phyloP scores from a whole-genome alignment of 2,329 filamentous ascomycete genomes.

The Alternaria longipes region DNA sequence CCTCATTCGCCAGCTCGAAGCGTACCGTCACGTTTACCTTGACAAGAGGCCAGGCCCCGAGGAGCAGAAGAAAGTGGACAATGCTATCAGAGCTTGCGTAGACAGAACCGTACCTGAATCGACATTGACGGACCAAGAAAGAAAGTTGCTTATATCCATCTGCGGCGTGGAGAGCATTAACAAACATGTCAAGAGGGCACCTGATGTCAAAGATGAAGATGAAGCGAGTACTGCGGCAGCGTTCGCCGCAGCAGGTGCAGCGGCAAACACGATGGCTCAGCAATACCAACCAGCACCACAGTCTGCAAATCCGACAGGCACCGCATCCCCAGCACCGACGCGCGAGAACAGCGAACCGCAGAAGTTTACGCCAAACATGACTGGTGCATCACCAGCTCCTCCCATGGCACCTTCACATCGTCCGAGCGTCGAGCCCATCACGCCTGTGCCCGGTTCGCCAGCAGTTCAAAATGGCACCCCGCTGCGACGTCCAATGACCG shows the following conservation, averaged over 20 bases:
- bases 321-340: conserved; percentile 11
- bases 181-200: conserved; percentile 26
- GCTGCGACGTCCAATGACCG: conserved; percentile 28
- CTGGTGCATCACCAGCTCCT: conserved; percentile 20
- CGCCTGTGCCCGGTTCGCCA: conserved; percentile 48
- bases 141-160: conserved; percentile 36
- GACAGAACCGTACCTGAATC: conserved; percentile 34
- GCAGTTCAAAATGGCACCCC: conserved; percentile 40
- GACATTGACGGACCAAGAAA: conserved; percentile 37
- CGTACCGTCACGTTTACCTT: conserved; percentile 45
- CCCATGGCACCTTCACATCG: conserved; percentile 31
- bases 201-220: conserved; percentile 21
- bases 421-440: conserved; percentile 50
- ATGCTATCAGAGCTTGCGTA: conserved; percentile 45
- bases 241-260: conserved; percentile 47
- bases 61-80: conserved; percentile 44
- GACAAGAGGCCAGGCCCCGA: conserved; percentile 33
- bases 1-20: conserved; percentile 46
- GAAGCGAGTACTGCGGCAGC: conserved; percentile 43
- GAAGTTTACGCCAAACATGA: conserved; percentile 42
- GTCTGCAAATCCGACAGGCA: conserved; percentile 2
- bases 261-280: conserved; percentile 28
- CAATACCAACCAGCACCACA: conserved; percentile 8
- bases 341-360: conserved; percentile 32
- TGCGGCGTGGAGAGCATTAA: conserved; percentile 31